Evolutionary conservation across 164 flowering plant genomes (phyloP).

Genomic region (Litsea cubeba): DNA sequence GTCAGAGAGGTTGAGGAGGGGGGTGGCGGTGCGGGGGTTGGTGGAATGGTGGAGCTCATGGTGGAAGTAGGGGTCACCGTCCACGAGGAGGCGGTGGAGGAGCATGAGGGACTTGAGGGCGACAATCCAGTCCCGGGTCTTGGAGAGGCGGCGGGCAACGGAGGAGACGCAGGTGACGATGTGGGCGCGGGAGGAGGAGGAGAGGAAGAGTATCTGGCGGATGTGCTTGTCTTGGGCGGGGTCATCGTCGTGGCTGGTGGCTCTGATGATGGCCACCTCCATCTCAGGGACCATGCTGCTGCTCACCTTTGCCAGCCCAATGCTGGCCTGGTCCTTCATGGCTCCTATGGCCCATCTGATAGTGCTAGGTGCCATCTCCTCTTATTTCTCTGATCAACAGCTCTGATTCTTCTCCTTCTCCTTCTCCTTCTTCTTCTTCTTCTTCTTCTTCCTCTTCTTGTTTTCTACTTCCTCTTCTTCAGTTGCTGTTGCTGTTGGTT

Average conservation of each 20-base stretch:
- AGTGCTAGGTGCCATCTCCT: slow-evolving; percentile 57
- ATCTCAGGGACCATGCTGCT: slow-evolving; percentile 58
- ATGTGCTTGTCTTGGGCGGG: slow-evolving; percentile 73
- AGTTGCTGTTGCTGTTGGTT: too few relatives aligned
- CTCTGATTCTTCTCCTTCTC: neutral
- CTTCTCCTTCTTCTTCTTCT: too few relatives aligned
- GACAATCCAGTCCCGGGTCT: slow-evolving; percentile 86
- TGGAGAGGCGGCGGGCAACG: slow-evolving; percentile 58
- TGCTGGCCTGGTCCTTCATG: slow-evolving; percentile 63
- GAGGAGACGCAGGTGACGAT: slow-evolving; percentile 51
- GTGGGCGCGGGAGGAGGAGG: slow-evolving; percentile 46
- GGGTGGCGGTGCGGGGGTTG: slow-evolving; percentile 46
- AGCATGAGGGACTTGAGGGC: slow-evolving; percentile 75
- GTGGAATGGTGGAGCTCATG: slow-evolving; percentile 79
- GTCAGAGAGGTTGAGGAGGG: slow-evolving; percentile 79
- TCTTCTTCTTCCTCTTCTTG: too few relatives aligned
- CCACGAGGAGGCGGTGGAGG: slow-evolving; percentile 59
- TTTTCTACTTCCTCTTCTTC: too few relatives aligned
- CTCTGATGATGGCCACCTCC: slow-evolving; percentile 82
- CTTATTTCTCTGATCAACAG: neutral
- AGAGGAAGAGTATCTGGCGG: slow-evolving; percentile 48
- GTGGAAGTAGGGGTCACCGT: slow-evolving; percentile 66
- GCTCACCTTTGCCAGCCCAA: slow-evolving; percentile 47
- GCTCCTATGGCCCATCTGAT: slow-evolving; percentile 70
- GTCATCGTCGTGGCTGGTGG: slow-evolving; percentile 78